Percentiles rank a stretch among this genome's conserved stretches.
phyloP scores from a whole-genome alignment of 257 asterid genomes.

The Parsonsia alboflavescens region DNA sequence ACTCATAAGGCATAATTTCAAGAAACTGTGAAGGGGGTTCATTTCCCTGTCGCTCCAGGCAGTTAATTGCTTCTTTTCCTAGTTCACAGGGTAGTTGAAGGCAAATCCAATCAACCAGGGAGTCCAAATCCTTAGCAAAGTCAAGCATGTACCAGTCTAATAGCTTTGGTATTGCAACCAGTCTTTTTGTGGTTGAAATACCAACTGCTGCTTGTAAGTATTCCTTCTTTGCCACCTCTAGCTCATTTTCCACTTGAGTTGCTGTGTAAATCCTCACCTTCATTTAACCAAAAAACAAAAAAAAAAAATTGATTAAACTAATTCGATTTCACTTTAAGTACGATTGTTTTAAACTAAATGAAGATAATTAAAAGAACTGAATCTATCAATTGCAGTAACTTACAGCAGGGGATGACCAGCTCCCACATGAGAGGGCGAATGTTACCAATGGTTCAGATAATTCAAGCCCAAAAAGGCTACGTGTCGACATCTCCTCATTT shows the following conservation, averaged over 20 bases:
- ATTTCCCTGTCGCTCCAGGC: constrained; percentile 48
- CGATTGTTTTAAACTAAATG: background rate
- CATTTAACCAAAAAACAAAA: constrained; percentile 6
- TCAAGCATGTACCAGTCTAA: constrained; percentile 88
- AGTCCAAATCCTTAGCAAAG: constrained; percentile 78
- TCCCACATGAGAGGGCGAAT: constrained; percentile 93
- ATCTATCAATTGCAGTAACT: constrained; percentile 24
- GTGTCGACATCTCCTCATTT: constrained; percentile 45
- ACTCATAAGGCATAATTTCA: constrained; percentile 71
- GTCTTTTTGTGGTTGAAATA: constrained; percentile 37
- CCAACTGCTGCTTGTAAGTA: constrained; percentile 78
- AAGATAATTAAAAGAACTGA: background rate
- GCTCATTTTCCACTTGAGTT: constrained; percentile 63
- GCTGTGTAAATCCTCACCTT: constrained; percentile 85
- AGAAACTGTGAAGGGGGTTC: constrained; percentile 42
- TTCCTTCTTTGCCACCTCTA: constrained; percentile 71
- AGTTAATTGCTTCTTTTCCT: constrained; percentile 60
- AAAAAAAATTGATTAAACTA: no score
- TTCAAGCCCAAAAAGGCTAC: constrained; percentile 56
- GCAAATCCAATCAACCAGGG: constrained; percentile 83
- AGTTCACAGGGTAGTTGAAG: constrained; percentile 64
- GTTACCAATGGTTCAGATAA: constrained; percentile 81
- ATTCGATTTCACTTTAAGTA: background rate
- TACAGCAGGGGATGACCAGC: constrained; percentile 97
- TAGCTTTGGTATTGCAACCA: constrained; percentile 72